Evolutionary conservation across 2,329 filamentous ascomycete species (phyloP).

Genomic region (Thelonectria discophora): DNA sequence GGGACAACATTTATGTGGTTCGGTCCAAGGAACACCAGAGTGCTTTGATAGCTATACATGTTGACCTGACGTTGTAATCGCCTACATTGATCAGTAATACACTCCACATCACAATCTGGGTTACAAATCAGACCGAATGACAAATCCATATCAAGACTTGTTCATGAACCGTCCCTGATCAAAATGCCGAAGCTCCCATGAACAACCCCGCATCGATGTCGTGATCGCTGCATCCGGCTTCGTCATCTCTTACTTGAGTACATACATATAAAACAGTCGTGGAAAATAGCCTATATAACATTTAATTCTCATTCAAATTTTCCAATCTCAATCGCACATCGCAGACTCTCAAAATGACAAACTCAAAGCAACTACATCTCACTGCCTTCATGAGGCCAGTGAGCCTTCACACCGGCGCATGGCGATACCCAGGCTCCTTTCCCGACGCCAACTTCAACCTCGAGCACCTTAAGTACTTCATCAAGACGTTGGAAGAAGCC

Average conservation of each 20-base stretch:
- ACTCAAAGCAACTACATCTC: conserved; percentile 56
- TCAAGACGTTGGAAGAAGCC: conserved; percentile 61
- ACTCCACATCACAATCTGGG: background rate
- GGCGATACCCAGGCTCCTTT: conserved; percentile 64
- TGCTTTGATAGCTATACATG: too few species aligned
- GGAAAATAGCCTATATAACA: background rate
- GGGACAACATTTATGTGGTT: too few species aligned
- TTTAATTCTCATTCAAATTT: background rate
- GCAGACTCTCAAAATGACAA: conserved; percentile 24
- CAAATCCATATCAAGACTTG: background rate
- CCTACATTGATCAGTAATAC: too few species aligned
- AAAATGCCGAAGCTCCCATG: background rate
- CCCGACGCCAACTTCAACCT: conserved; percentile 68
- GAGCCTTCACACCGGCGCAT: conserved; percentile 63
- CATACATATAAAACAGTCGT: background rate
- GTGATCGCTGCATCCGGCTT: conserved; percentile 27
- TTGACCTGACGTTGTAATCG: too few species aligned
- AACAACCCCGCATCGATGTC: conserved; percentile 30
- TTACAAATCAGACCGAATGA: conserved; percentile 4
- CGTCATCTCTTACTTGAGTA: conserved; percentile 23
- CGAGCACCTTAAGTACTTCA: conserved; percentile 60
- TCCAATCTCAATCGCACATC: background rate
- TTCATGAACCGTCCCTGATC: background rate
- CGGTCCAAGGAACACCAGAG: too few species aligned
- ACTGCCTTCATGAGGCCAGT: conserved; percentile 69